Conservation (phyloP, 495 filamentous ascomycete genomes). For the Daldinia concentrica region DNA sequence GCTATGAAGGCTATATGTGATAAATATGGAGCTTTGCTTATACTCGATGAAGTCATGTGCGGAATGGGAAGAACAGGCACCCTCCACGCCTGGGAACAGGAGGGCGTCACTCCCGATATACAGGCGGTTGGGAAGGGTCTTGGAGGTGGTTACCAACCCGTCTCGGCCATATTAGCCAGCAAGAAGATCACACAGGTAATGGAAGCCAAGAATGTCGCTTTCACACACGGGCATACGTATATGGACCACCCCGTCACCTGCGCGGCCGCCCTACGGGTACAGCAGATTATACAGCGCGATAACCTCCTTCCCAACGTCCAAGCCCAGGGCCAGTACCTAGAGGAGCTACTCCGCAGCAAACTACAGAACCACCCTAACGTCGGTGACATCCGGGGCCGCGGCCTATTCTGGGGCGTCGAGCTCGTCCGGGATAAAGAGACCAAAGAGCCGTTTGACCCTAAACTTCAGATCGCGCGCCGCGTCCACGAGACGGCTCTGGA, state of each 20-base stretch:
- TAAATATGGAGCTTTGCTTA: conserved; percentile 76
- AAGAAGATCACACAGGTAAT: conserved; percentile 61
- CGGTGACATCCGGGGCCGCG: conserved; percentile 70
- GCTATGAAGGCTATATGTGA: conserved; percentile 74
- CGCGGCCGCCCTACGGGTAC: conserved; percentile 68
- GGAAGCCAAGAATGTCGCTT: conserved; percentile 49
- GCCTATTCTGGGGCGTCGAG: conserved; percentile 71
- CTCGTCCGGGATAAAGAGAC: conserved; percentile 62
- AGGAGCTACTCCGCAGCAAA: conserved; percentile 52
- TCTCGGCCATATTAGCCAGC: conserved; percentile 64
- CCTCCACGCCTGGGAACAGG: conserved; percentile 73
- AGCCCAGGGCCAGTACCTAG: conserved; percentile 61
- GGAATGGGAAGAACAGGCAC: conserved; percentile 77
- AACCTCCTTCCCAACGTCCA: conserved; percentile 63
- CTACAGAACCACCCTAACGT: conserved; percentile 64
- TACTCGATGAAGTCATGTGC: conserved; percentile 84
- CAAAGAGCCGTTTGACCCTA: conserved; percentile 58
- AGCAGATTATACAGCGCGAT: conserved; percentile 65
- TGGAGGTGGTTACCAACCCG: conserved; percentile 66
- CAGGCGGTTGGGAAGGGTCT: conserved; percentile 67
- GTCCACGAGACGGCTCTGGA: conserved; percentile 64
- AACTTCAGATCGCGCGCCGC: conserved; percentile 52
- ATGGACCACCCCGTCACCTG: conserved; percentile 68
- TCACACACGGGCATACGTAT: conserved; percentile 70
- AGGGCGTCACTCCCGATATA: conserved; percentile 66